Conservation (phyloP, 306 rosid species). For the Erythrophleum fordii region DNA sequence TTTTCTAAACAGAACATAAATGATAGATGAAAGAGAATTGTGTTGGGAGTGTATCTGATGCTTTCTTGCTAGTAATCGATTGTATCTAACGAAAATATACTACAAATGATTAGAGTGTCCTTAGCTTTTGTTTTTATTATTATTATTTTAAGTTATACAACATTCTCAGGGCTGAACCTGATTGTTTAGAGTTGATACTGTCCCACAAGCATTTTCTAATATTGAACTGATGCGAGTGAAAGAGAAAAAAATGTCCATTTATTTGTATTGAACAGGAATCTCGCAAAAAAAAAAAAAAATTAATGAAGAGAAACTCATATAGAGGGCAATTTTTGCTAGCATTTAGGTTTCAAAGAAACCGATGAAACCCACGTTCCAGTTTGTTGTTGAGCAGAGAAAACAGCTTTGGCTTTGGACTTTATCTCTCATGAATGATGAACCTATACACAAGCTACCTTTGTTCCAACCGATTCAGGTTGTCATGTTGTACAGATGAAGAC, state of each 20-base stretch:
- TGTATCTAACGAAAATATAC: neutral
- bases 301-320: neutral
- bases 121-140: neutral
- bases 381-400: conserved; percentile 19
- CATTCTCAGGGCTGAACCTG: neutral
- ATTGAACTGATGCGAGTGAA: neutral
- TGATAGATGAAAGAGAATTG: neutral
- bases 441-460: neutral
- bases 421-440: neutral
- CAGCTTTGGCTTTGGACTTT: neutral
- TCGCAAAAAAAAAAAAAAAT: neutral
- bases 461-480: conserved; percentile 12
- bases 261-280: neutral
- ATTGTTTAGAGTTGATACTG: neutral
- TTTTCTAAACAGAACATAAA: neutral
- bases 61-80: neutral
- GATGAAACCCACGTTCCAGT: conserved; percentile 32
- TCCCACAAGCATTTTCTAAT: neutral
- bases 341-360: conserved; percentile 2
- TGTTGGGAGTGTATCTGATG: neutral
- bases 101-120: neutral
- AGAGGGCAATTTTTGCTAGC: neutral
- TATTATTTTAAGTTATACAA: neutral
- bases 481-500: neutral
- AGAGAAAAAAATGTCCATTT: neutral